Evolutionary conservation across 2,329 filamentous ascomycete species (phyloP).

Genomic region (Cadophora sp.): DNA sequence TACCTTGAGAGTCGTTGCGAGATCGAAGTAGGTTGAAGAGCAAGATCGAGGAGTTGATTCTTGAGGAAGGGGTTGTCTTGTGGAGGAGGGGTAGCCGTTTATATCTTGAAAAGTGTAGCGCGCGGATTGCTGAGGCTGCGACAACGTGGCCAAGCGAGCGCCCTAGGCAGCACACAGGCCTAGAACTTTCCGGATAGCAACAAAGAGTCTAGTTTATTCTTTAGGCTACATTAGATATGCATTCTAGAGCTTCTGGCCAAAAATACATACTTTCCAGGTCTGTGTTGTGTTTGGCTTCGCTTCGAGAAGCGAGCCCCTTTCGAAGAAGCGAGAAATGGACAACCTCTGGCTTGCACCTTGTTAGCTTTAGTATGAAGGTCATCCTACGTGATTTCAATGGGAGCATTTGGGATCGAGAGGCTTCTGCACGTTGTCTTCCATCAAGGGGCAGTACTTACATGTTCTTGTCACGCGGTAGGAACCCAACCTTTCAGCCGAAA

Average conservation of each 20-base stretch:
- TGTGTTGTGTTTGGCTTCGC: neutral
- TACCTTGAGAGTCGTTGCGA: neutral
- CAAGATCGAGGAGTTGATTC: neutral
- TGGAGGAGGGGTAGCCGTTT: neutral
- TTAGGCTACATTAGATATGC: neutral
- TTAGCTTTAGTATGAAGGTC: neutral
- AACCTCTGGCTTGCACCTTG: neutral
- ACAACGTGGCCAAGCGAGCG: neutral
- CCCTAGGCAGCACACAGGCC: neutral
- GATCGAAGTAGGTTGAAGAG: neutral
- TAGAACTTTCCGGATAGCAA: neutral
- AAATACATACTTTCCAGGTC: neutral
- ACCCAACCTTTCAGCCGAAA: neutral
- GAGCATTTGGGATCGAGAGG: neutral
- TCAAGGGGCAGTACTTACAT: neutral
- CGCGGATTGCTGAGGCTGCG: neutral
- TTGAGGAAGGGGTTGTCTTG: neutral
- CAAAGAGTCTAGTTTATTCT: neutral
- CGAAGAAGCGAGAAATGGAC: neutral
- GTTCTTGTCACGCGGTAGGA: neutral
- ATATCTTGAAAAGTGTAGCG: neutral
- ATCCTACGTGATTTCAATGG: neutral
- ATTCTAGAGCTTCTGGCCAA: neutral
- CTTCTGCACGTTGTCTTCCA: neutral
- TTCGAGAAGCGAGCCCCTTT: slow-evolving; percentile 11